phyloP scores from a whole-genome alignment of 75 land plant species.

The Sequoia sempervirens region DNA sequence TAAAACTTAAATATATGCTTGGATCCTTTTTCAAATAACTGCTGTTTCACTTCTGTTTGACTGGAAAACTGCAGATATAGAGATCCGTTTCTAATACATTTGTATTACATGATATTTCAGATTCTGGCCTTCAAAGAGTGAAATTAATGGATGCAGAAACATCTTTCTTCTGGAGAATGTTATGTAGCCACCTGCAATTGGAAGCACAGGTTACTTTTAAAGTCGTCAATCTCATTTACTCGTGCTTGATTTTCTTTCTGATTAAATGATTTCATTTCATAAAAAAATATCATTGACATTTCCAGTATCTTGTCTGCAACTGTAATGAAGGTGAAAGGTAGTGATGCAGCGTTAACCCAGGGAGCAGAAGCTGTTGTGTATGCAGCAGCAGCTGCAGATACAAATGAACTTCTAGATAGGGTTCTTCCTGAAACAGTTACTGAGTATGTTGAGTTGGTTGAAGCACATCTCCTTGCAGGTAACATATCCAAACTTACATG shows the following conservation, averaged over 20 bases:
- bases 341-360: slow-evolving; percentile 79
- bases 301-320: neutral
- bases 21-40: neutral
- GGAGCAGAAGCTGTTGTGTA: slow-evolving; percentile 84
- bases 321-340: slow-evolving; percentile 64
- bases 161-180: slow-evolving; percentile 79
- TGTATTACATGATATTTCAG: neutral
- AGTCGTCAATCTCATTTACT: neutral
- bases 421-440: slow-evolving; percentile 77
- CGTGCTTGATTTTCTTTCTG: neutral
- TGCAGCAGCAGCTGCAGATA: slow-evolving; percentile 85
- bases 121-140: slow-evolving; percentile 9
- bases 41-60: neutral
- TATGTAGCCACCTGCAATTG: slow-evolving; percentile 60
- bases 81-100: neutral
- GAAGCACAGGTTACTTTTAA: slow-evolving; percentile 71
- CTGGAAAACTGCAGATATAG: neutral
- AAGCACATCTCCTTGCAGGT: slow-evolving; percentile 83
- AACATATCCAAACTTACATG: slow-evolving; percentile 8
- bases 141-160: slow-evolving; percentile 78
- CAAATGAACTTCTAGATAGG: slow-evolving; percentile 68
- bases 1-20: neutral
- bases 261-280: neutral
- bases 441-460: slow-evolving; percentile 76
- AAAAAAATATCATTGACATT: neutral